Evolutionary conservation across 2,329 filamentous ascomycete species (phyloP), one percentile per base, ranked within the genome.

Genomic region (Aspergillus clavatus): DNA sequence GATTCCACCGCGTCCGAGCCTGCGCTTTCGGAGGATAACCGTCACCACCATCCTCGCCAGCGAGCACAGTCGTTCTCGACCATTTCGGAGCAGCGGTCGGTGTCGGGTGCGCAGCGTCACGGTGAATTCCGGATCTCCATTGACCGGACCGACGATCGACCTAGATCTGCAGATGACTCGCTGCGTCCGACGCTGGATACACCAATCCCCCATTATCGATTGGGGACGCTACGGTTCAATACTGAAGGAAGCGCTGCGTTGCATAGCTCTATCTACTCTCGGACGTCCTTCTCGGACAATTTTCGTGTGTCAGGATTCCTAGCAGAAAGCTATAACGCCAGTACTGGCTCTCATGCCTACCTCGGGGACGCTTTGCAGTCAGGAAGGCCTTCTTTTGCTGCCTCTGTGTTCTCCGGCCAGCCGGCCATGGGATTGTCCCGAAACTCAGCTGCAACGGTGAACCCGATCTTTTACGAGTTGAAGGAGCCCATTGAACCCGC

Each of bases 211-310:
- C 84, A 87, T 45, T 94, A 90, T 75, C 83, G 84, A 53, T 73
- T 96, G 46, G 90, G 89, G 10, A 86, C 84, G 1, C 88, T 89
- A 14, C 81, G 82, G 47, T 95, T 95, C 66, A 91, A 85, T 52
- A 71, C 80, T 42, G 78, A 79, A 55, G 89, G 89, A 8, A 89
- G 85, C 2, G 82, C 87, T 2, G 78, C 88, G 51, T 74, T 96
- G 52, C 83, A 87, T 50, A 86, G 83, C 53, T 94, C 90, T n/a
- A 83, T 85, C 12, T 87, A 88, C 64, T 81, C 79, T 8, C 68
- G 69, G 42, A 80, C 83, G 3, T 86, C 87, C 2, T 84, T 67
- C 40, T 71, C 81, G 5, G 87, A 91, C 42, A 87, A 89, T 49
- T 67, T 83, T 51, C 75, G 79, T 29, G 83, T 82, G 6, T 87